Evolutionary conservation across 78 protist genomes (phyloP).

Genomic region (Pigoraptor vietnamica): DNA sequence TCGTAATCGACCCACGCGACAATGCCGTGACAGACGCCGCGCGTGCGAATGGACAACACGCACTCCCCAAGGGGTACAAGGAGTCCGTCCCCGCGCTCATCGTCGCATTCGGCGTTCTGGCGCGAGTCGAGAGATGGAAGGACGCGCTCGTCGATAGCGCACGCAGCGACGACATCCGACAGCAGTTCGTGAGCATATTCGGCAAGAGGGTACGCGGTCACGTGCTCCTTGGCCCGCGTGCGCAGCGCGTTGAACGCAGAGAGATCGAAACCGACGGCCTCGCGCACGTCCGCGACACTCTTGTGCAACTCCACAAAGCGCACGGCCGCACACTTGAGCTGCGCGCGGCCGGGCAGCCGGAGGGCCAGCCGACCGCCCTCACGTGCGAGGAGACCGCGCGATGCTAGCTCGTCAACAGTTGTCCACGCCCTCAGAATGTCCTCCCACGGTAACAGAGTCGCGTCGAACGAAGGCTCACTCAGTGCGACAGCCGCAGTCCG

Average conservation of each 20-base stretch:
- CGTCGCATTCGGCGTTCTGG: not conserved
- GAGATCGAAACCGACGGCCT: not conserved
- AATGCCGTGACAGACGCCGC: not conserved
- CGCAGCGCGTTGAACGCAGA: not conserved
- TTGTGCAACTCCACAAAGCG: not conserved
- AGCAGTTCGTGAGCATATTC: not conserved
- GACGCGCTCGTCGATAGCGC: not conserved
- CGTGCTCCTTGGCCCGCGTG: not conserved
- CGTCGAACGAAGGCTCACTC: not conserved
- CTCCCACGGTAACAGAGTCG: not conserved
- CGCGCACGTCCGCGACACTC: not conserved
- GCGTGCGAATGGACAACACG: not conserved
- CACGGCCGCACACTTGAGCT: not conserved
- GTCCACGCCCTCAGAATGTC: not conserved
- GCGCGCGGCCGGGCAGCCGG: not conserved
- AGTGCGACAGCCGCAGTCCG: not conserved
- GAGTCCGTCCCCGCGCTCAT: not conserved
- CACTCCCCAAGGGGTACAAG: not conserved
- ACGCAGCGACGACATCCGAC: not conserved
- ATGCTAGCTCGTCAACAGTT: not conserved
- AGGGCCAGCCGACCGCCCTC: not conserved
- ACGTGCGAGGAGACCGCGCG: not conserved
- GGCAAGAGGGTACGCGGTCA: not conserved
- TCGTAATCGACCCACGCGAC: not conserved
- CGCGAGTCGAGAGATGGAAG: too few relatives aligned